Base-by-base conservation (phyloP, 2,329 filamentous ascomycete genomes). In the Orbilia oligospora region DNA sequence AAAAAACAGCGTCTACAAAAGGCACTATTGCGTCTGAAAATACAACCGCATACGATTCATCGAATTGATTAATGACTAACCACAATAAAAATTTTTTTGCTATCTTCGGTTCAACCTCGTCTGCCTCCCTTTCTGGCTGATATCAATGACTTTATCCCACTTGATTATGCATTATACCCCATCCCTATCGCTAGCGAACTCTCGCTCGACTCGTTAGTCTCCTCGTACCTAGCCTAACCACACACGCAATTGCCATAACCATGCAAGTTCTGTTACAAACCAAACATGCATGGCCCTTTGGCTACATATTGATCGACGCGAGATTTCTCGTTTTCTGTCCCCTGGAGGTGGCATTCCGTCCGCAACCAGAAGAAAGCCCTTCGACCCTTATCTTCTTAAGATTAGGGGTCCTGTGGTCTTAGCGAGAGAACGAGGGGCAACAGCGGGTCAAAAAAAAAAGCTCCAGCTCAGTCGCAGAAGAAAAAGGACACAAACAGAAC, bases 381-480 rank as follows among this genome's bases (percentile, higher is more conserved):
- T 46, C n/a, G n/a, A n/a, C 61, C 70, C 58, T 73, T 73, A 66
- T 73, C 70, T 48, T 73, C 66, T 67, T 58, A 67, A 73, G 70
- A 73, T 66, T 73, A 58, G 49, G 46, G 49, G 38, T 70, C 46
- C 18, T 49, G 12, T 3, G 44, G 27, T 44, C 44, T 61, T 71
- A 48, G 38, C 49, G 58, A 71, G 36, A 20, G 44, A 46, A 61
- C 70, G 61, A 66, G 61, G 48, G 70, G 58, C 33, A 30, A 6
- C 27, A 30, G 27, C 27, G 27, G n/a, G 3, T 30, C 27, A 49
- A 12, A 22, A 44, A 44, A 30, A 56, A 27, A 36, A 16, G 18
- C 12, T 5, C 38, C 38, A 41, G 18, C n/a, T n/a, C n/a, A n/a
- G 18, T 20, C 44, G 41, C 44, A 46, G 20, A 46, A 20, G n/a